Evolutionary conservation across 345 rosid genomes (phyloP).

Genomic region (Populus tremula): DNA sequence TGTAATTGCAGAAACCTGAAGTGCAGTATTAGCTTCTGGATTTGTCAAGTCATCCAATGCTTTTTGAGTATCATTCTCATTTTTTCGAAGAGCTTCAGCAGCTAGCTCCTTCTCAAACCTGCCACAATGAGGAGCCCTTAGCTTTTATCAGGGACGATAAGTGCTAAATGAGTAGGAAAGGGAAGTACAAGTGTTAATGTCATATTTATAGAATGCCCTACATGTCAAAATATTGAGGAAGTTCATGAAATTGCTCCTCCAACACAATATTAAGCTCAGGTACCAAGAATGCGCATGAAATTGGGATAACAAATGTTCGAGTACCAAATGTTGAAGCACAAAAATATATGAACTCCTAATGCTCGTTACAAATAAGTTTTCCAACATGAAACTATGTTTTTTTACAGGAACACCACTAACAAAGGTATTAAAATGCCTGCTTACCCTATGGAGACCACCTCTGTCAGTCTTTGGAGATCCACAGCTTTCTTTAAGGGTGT

Average conservation of each 20-base stretch:
- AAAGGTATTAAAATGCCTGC: conserved; percentile 9
- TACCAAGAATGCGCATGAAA: neutral
- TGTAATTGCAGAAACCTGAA: conserved; percentile 48
- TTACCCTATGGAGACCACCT: conserved; percentile 73
- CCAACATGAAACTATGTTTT: neutral
- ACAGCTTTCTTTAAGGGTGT: conserved; percentile 82
- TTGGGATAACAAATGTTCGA: neutral
- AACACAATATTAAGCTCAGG: neutral
- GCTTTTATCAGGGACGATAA: neutral
- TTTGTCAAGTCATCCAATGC: conserved; percentile 89
- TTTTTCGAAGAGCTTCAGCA: conserved; percentile 86
- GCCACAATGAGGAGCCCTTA: conserved; percentile 25
- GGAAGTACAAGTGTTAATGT: neutral
- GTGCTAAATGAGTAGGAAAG: neutral
- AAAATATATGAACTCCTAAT: neutral
- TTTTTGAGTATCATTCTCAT: conserved; percentile 72
- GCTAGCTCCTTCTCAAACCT: conserved; percentile 83
- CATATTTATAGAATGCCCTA: neutral
- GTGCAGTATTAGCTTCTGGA: conserved; percentile 56
- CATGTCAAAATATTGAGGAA: neutral
- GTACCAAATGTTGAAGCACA: neutral
- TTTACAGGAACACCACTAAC: neutral
- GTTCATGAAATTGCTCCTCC: neutral
- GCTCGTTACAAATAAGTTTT: neutral
- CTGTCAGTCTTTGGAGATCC: conserved; percentile 60